Conservation (phyloP, 768 basidiomycete genomes). For the Multifurca ochricompacta region DNA sequence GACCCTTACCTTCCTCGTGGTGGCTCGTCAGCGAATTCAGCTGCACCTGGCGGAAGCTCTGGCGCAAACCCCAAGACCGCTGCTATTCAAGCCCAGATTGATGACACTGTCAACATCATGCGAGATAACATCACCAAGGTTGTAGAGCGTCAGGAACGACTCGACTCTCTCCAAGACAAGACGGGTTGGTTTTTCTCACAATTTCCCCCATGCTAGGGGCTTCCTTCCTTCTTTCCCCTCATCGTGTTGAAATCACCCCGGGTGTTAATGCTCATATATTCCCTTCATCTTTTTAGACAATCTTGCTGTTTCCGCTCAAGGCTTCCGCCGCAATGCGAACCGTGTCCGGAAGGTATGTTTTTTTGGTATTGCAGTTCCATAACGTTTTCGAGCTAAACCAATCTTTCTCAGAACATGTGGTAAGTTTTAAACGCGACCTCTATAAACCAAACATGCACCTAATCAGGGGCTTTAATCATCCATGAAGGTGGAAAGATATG, state of each 20-base stretch:
- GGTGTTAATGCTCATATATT: not conserved
- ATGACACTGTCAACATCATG: constrained; percentile 97
- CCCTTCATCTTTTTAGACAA: constrained; percentile 51
- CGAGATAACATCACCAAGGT: constrained; percentile 95
- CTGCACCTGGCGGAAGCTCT: constrained; percentile 33
- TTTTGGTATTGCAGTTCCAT: constrained; percentile 15
- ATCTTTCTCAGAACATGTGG: constrained; percentile 78
- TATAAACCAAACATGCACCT: not conserved
- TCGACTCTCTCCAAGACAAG: constrained; percentile 95
- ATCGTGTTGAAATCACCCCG: not conserved
- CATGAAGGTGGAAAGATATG: constrained; percentile 91
- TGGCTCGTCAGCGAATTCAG: constrained; percentile 51
- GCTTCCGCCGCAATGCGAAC: constrained; percentile 95
- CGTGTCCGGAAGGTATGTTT: constrained; percentile 85
- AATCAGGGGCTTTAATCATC: not conserved
- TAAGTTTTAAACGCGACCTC: constrained; percentile 34
- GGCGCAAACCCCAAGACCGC: constrained; percentile 78
- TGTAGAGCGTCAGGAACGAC: constrained; percentile 87
- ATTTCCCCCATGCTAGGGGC: not conserved
- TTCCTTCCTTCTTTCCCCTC: not conserved
- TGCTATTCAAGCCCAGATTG: constrained; percentile 94
- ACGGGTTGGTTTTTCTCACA: constrained; percentile 58
- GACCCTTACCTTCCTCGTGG: constrained; percentile 95
- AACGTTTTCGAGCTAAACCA: constrained; percentile 5
- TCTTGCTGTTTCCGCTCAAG: constrained; percentile 96